Evolutionary conservation across 495 filamentous ascomycete species (phyloP), one percentile per base, ranked within the genome.

Genomic region (Tetracladium marchalianum): DNA sequence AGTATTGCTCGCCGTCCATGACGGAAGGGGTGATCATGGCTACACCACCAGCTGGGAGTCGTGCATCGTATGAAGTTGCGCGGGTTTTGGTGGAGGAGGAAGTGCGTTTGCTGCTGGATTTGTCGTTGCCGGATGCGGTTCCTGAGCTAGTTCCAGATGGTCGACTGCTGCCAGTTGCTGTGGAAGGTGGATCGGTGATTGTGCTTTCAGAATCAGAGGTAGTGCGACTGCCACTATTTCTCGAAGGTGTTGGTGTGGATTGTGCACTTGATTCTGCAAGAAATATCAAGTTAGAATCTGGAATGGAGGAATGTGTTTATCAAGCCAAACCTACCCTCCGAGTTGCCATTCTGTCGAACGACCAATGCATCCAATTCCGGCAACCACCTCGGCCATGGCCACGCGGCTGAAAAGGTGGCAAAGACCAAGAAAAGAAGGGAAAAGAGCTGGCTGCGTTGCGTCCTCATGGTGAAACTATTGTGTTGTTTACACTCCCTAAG

Each of bases 21-120:
- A 64, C 49, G 27, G 68, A 66, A 0, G 92, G 92, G 1, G 80
- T 89, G 35, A 88, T 64, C 86, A 97, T 87, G n/a, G 75, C 69
- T 24, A 95, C 74, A 46, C 80, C 80, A 31, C 92, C 92, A 3
- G 81, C 69, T 12, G 78, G 75, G 41, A 81, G 67, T 43, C 72
- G 68, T 11, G 80, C 62, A 64, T 84, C 68, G 64, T 71, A 75
- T 63, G 66, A 66, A 31, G 63, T 75, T 24, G 71, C 74, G 24
- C 69, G 73, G 11, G 68, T 52, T 6, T 60, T 59, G 18, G 65
- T 60, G n/a, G 31, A 17, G 10, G 44, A 11, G 24, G 9, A 40
- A 15, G 35, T 41, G 11, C 37, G 13, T 35, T 51, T 44, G 47
- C 19, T 38, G 47, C 15, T 37, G 47, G 35, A 12, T 10, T 6